Conservation (phyloP, 164 flowering plant species). For the Vitis riparia region DNA sequence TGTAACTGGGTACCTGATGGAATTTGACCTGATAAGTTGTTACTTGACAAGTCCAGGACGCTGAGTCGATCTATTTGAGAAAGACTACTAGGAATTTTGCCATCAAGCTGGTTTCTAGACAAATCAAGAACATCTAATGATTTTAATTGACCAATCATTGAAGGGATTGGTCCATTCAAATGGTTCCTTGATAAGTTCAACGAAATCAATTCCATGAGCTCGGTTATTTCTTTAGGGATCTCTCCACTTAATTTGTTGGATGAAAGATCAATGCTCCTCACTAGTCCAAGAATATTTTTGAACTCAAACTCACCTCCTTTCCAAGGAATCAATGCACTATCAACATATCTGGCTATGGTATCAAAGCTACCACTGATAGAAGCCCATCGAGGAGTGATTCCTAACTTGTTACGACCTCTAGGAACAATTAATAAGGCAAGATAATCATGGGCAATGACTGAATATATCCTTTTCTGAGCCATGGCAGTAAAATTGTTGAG, state of each 20-base stretch:
- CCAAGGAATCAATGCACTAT: not conserved
- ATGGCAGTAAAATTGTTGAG: not conserved
- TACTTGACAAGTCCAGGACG: not conserved
- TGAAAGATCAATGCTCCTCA: slow-evolving; percentile 17
- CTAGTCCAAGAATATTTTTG: not conserved
- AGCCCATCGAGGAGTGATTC: not conserved
- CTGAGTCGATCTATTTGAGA: not conserved
- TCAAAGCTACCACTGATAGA: not conserved
- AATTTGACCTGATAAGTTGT: slow-evolving; percentile 4
- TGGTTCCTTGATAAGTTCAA: not conserved
- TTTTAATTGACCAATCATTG: not conserved
- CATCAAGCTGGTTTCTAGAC: not conserved
- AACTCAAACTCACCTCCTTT: slow-evolving; percentile 4
- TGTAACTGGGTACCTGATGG: slow-evolving; percentile 13
- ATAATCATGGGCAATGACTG: too few species aligned
- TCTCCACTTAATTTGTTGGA: slow-evolving; percentile 13
- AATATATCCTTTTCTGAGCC: not conserved
- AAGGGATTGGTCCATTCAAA: slow-evolving; percentile 4
- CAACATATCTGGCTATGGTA: not conserved
- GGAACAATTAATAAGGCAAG: too few species aligned
- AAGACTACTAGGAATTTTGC: not conserved
- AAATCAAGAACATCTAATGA: not conserved
- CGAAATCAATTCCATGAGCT: not conserved
- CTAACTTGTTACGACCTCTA: not conserved
- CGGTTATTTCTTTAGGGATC: slow-evolving; percentile 18